These are phyloP conservation scores for Microcera coccophila DNA, from an alignment of 2,329 filamentous ascomycete genomes.

Conservation along the genomic window DNA sequence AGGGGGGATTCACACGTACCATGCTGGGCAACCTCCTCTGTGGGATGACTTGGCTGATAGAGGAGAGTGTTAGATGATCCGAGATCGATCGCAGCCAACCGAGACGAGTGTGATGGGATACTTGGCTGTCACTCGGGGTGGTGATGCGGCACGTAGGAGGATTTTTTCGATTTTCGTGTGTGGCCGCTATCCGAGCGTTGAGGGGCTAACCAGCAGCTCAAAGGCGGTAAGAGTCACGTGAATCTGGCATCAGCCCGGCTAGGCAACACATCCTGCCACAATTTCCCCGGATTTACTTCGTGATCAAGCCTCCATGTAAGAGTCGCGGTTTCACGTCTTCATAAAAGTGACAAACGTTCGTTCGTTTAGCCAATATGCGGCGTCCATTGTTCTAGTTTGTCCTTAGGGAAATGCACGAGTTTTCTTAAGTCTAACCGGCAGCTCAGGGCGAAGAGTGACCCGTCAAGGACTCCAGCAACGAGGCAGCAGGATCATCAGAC, in stretches of 20 bases:
- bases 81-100: conserved; percentile 37
- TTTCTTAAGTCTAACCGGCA: too few relatives aligned
- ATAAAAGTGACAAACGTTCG: too few relatives aligned
- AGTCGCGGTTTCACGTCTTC: too few relatives aligned
- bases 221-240: conserved; percentile 33
- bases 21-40: conserved; percentile 53
- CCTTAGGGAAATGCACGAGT: too few relatives aligned
- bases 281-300: not conserved
- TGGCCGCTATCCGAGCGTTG: conserved; percentile 42
- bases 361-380: too few relatives aligned
- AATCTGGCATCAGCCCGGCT: conserved; percentile 10
- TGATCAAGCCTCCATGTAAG: too few relatives aligned
- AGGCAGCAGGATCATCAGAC: too few relatives aligned
- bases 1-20: conserved; percentile 33
- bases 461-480: too few relatives aligned
- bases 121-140: conserved; percentile 38
- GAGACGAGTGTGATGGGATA: conserved; percentile 33
- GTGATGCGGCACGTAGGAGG: conserved; percentile 35
- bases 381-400: too few relatives aligned
- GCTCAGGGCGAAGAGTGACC: too few relatives aligned
- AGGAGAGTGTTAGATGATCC: conserved; percentile 37
- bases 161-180: conserved; percentile 47
- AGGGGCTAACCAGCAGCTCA: conserved; percentile 34
- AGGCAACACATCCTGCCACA: conserved; percentile 18
- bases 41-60: conserved; percentile 35